Base-by-base conservation (phyloP, 345 rosid genomes). In the Anacardium occidentale region DNA sequence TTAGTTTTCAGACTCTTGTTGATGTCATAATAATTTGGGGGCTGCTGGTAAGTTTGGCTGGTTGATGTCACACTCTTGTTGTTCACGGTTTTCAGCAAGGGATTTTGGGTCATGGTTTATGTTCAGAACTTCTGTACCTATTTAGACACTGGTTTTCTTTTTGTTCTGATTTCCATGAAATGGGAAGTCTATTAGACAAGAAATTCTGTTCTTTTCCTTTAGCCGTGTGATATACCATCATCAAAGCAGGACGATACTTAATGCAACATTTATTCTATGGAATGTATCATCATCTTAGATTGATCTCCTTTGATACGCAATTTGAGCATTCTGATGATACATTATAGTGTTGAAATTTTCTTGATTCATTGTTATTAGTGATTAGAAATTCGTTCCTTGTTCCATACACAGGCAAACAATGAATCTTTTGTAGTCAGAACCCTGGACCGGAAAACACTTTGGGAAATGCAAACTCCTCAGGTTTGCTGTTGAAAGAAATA, bases 381-480 rank as follows among this genome's bases (percentile, higher is more conserved):
- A 29, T 48, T 29, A 17, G 42, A 66, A 32, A 44, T 62, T 14
- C 29, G 17, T 79, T 44, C 18, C 50, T 71, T 73, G 21, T 25
- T 58, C 21, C 63, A 11, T 18, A 7, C 63, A 17, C 89, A 94
- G 98, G 97, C 90, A 59, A 88, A 85, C 65, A 73, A 84, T 40
- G 86, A 90, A 62, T 89, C 93, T 14, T 90, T 90, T 59, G 97
- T 94, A 45, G 97, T 85, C 59, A 89, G 77, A 84, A 94, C 98
- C 60, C 88, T 94, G 26, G 95, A 94, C 75, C 85, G 97, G 24
- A 94, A 86, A 78, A 94, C 90, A 14, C 93, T 92, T 61, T 92
- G 98, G 98, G 97, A 94, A 78, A 94, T 94, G 97, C 97, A 94
- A 76, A 92, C 98, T 53, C 98, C 97, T 59, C 98, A 94, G 97